phyloP scores from a whole-genome alignment of 2,329 filamentous ascomycete genomes.

The Chrysosporium queenslandicum region DNA sequence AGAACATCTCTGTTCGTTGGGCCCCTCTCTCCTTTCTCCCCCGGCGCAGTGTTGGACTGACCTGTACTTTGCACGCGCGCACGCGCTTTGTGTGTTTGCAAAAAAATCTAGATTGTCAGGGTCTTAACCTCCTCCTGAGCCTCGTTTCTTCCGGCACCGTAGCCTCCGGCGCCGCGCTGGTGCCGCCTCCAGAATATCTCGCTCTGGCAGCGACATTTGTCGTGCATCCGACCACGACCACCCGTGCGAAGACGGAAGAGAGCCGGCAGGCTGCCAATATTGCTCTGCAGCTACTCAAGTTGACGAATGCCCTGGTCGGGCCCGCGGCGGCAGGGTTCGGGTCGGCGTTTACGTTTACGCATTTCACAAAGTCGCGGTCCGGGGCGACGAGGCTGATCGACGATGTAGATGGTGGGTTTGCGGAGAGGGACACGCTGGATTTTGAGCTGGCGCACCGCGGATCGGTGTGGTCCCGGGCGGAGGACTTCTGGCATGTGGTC shows the following conservation, averaged over 20 bases:
- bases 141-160: constrained; percentile 27
- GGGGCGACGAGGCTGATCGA: constrained; percentile 19
- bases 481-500: constrained; percentile 79
- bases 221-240: constrained; percentile 73
- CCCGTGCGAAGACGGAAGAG: constrained; percentile 53
- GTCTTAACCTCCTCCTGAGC: constrained; percentile 52
- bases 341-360: constrained; percentile 61
- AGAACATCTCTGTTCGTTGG: constrained; percentile 55
- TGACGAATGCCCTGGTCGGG: constrained; percentile 55
- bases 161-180: constrained; percentile 43
- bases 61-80: background rate
- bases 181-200: constrained; percentile 63
- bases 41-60: no score
- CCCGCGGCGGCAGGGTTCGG: constrained; percentile 59
- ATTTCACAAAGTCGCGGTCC: constrained; percentile 28
- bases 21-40: constrained; percentile 8
- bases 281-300: constrained; percentile 60
- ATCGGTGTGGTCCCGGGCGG: constrained; percentile 63
- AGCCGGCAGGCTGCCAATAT: constrained; percentile 54
- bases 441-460: constrained; percentile 53
- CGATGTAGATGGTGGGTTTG: constrained; percentile 19
- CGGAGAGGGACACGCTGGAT: constrained; percentile 40
- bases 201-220: constrained; percentile 69
- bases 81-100: constrained; percentile 21
- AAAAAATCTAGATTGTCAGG: constrained; percentile 34